Evolutionary conservation across 495 filamentous ascomycete genomes (phyloP), one percentile per base, ranked within the genome.

Genomic region (Penicillium flavigenum): DNA sequence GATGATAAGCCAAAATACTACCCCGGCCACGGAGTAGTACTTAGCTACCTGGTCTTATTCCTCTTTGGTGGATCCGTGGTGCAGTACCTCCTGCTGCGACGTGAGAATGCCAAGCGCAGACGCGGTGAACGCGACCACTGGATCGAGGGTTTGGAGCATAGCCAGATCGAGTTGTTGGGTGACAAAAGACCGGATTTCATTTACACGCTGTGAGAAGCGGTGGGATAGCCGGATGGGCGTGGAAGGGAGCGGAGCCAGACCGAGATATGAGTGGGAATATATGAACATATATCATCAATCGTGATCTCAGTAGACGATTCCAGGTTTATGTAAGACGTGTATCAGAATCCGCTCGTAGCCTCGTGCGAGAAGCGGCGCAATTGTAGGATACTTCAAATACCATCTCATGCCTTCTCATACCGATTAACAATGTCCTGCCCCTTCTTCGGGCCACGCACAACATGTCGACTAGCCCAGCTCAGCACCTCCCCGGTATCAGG

Each of bases 111-210:
- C 44, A 76, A 73, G 64, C 73, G 76, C 7, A 56, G 48, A 63
- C 78, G 57, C 2, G 92, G 92, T 0, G 79, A 88, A 66, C 76
- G 91, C 20, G 89, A 96, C 73, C 62, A 82, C 46, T 86, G 77
- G 81, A 72, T 86, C 8, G 81, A 74, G 19, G 73, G 75, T 2
- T 54, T 76, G 57, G 56, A 57, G 31, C 58, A 60, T 9, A 61
- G 38, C 20, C 56, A 79, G 63, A 66, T 79, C 20, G 63, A 63
- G 29, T 5, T 63, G 32, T 52, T 77, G 49, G 92, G 93, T 5
- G 93, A 96, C 69, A 70, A 63, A 66, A 77, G 85, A 64, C 90
- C 89, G 3, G 87, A 91, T 67, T 96, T 96, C 64, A 70, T 89
- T 3, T 96, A 95, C 66, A 92, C 84, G 5, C 62, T 86, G 59